phyloP scores from a whole-genome alignment of 2,329 filamentous ascomycete species.

The Teratosphaeria pseudoeucalypti region DNA sequence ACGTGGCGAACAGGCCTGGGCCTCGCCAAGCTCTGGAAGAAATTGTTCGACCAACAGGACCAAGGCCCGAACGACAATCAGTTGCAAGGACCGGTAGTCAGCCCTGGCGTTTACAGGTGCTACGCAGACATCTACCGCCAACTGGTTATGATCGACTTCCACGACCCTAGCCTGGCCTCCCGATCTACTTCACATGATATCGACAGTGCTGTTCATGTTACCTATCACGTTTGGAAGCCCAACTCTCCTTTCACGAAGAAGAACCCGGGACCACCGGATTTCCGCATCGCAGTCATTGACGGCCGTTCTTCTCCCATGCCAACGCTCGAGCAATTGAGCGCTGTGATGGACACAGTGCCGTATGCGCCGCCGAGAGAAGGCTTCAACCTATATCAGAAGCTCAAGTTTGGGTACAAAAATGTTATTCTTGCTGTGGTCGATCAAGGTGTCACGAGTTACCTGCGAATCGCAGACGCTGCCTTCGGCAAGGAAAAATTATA shows the following conservation, averaged over 20 bases:
- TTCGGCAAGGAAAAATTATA: slow-evolving; percentile 65
- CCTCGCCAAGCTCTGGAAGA: slow-evolving; percentile 1
- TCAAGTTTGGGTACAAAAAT: slow-evolving; percentile 77
- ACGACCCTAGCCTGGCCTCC: slow-evolving; percentile 44
- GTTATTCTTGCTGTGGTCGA: slow-evolving; percentile 83
- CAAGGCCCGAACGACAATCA: background rate
- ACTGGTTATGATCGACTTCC: slow-evolving; percentile 61
- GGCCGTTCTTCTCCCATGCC: slow-evolving; percentile 63
- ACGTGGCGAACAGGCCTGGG: slow-evolving; percentile 26
- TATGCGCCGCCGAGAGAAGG: slow-evolving; percentile 47
- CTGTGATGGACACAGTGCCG: slow-evolving; percentile 64
- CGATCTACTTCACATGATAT: slow-evolving; percentile 11
- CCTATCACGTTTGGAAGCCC: slow-evolving; percentile 77
- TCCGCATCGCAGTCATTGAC: slow-evolving; percentile 72
- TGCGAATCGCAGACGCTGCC: slow-evolving; percentile 67
- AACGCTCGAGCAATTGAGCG: slow-evolving; percentile 58
- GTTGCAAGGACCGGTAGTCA: slow-evolving; percentile 35
- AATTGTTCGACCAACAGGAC: background rate
- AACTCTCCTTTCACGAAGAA: slow-evolving; percentile 59
- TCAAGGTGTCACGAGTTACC: slow-evolving; percentile 77
- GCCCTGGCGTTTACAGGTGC: slow-evolving; percentile 43
- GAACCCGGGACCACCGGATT: slow-evolving; percentile 67
- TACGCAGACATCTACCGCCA: slow-evolving; percentile 63
- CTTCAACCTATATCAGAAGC: slow-evolving; percentile 55
- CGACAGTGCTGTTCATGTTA: slow-evolving; percentile 55